Percentiles rank a stretch among this genome's conserved stretches.
Conservation (phyloP, 2,329 filamentous ascomycete species). For the Alternaria sp. region DNA sequence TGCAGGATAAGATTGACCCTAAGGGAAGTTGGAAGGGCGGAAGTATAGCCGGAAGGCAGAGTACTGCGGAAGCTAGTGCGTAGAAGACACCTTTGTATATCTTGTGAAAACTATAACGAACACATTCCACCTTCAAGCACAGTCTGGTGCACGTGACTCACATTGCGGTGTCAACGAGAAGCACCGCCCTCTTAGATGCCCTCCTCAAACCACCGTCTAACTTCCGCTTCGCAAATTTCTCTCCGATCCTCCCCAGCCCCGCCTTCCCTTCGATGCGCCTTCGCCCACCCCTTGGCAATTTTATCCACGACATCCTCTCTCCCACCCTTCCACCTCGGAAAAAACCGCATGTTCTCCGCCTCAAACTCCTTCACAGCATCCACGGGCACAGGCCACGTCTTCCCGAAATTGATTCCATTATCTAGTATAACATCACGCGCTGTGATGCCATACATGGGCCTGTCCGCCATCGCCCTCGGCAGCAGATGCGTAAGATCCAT, state of each 20-base stretch:
- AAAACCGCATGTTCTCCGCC: neutral
- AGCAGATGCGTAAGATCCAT: neutral
- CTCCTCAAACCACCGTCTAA: neutral
- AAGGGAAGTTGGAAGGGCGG: constrained; percentile 65
- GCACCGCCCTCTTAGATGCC: neutral
- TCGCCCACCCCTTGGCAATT: neutral
- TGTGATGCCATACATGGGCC: neutral
- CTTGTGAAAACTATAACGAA: neutral
- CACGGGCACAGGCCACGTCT: neutral
- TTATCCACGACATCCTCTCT: neutral
- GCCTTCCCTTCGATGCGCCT: neutral
- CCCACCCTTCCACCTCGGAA: neutral
- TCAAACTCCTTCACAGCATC: neutral
- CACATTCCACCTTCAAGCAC: neutral
- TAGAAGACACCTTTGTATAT: neutral
- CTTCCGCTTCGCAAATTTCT: neutral
- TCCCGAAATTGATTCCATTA: neutral
- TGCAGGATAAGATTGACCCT: constrained; percentile 61
- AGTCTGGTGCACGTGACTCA: neutral
- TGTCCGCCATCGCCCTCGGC: neutral
- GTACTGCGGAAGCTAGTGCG: constrained; percentile 56
- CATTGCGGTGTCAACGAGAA: neutral
- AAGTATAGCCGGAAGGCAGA: constrained; percentile 62
- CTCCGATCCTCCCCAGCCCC: neutral
- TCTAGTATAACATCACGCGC: neutral